Percentiles rank a stretch among this genome's conserved stretches.
phyloP scores from a whole-genome alignment of 129 eudicot species.

The carrot (Daucus carota) region DNA sequence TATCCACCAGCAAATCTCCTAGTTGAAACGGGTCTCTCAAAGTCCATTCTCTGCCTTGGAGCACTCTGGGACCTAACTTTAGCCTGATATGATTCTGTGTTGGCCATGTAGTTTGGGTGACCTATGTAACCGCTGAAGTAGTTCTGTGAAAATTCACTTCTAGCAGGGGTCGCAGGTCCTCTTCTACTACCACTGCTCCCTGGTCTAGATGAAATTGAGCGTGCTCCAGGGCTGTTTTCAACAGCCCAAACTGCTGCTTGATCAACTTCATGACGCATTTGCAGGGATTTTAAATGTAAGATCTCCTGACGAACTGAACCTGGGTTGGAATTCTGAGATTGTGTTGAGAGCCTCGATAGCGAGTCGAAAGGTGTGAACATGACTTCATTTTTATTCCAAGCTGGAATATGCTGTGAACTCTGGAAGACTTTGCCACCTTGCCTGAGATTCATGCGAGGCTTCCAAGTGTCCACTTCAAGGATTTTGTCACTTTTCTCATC shows the following conservation, averaged over 20 bases:
- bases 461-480: slow-evolving; percentile 93
- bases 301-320: slow-evolving; percentile 36
- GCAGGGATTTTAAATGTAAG: slow-evolving; percentile 43
- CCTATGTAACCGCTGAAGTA: slow-evolving; percentile 49
- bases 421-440: slow-evolving; percentile 23
- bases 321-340: slow-evolving; percentile 41
- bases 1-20: slow-evolving; percentile 26
- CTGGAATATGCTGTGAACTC: slow-evolving; percentile 19
- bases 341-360: slow-evolving; percentile 29
- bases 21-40: slow-evolving; percentile 39
- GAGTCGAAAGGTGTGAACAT: slow-evolving; percentile 21
- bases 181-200: slow-evolving; percentile 39
- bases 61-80: slow-evolving; percentile 90
- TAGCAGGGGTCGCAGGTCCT: slow-evolving; percentile 48
- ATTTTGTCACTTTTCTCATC: slow-evolving; percentile 75
- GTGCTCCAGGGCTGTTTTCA: slow-evolving; percentile 50
- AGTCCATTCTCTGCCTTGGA: slow-evolving; percentile 58
- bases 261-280: slow-evolving; percentile 36
- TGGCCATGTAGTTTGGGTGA: slow-evolving; percentile 79
- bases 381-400: slow-evolving; percentile 18
- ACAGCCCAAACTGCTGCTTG: slow-evolving; percentile 30
- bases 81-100: slow-evolving; percentile 75
- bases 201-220: slow-evolving; percentile 53
- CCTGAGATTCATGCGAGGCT: slow-evolving; percentile 41
- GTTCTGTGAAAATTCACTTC: slow-evolving; percentile 59